These are phyloP conservation scores for Colletotrichum ledebouriae DNA, from an alignment of 2,329 filamentous ascomycete species.

Conservation along the genomic window DNA sequence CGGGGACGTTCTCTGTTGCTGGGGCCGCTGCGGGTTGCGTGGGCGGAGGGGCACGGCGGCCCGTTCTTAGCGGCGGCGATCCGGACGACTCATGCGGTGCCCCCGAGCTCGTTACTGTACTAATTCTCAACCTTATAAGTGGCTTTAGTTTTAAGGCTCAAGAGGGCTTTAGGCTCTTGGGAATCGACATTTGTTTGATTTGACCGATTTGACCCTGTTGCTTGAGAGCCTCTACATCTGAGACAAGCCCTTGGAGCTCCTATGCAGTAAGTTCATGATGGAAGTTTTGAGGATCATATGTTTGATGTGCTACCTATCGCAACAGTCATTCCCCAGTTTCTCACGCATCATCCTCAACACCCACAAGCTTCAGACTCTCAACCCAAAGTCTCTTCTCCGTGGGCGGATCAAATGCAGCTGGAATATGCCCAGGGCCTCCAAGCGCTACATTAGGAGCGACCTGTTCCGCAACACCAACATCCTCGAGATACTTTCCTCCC, in stretches of 20 bases:
- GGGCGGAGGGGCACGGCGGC: constrained; percentile 20
- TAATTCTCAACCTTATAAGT: not conserved
- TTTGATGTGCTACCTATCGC: too few species aligned
- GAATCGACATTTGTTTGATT: too few species aligned
- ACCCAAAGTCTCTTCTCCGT: constrained; percentile 37
- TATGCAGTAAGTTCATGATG: too few species aligned
- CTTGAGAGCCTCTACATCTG: not conserved
- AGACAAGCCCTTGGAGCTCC: constrained; percentile 3
- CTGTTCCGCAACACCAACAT: constrained; percentile 53
- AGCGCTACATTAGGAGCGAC: constrained; percentile 23
- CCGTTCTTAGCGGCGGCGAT: constrained; percentile 28
- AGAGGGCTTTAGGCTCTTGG: too few species aligned
- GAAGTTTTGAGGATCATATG: too few species aligned
- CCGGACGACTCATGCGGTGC: constrained; percentile 11
- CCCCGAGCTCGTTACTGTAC: not conserved
- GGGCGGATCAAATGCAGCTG: constrained; percentile 42
- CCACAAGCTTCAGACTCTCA: constrained; percentile 39
- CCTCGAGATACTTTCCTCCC: constrained; percentile 61
- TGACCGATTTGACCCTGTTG: too few species aligned
- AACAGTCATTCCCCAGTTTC: not conserved
- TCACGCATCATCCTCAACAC: constrained; percentile 36
- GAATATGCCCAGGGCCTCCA: constrained; percentile 41
- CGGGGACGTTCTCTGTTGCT: constrained; percentile 34
- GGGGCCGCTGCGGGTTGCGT: constrained; percentile 30
- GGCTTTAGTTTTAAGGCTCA: too few species aligned